A percentile compares a stretch with the other conserved stretches of the same genome.
Conservation (phyloP, 2,329 filamentous ascomycete genomes). For the Juglanconis juglandina region DNA sequence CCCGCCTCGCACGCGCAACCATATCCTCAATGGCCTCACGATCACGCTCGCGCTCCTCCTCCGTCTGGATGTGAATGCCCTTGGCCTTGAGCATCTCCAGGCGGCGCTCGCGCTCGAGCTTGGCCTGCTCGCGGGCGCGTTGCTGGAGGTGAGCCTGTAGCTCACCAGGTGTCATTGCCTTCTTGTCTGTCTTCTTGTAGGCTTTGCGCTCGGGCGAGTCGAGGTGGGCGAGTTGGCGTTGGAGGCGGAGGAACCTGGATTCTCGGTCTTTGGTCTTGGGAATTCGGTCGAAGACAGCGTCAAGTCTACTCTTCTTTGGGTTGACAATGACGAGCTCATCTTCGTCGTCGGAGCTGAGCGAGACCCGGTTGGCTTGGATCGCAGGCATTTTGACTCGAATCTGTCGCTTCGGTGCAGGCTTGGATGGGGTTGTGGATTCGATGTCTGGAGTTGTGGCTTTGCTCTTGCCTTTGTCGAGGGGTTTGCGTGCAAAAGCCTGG, state of each 20-base stretch:
- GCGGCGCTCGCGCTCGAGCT: slow-evolving; percentile 70
- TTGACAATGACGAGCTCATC: slow-evolving; percentile 63
- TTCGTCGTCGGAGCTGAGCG: slow-evolving; percentile 43
- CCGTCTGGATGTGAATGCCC: slow-evolving; percentile 77
- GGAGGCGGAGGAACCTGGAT: slow-evolving; percentile 58
- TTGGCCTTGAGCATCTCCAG: slow-evolving; percentile 74
- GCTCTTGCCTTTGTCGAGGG: slow-evolving; percentile 57
- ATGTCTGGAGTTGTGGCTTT: slow-evolving; percentile 41
- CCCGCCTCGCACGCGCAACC: slow-evolving; percentile 75
- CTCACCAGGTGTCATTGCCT: slow-evolving; percentile 64
- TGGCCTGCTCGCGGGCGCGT: slow-evolving; percentile 76
- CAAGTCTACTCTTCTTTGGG: slow-evolving; percentile 48
- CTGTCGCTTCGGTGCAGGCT: slow-evolving; percentile 37
- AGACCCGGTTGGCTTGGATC: slow-evolving; percentile 34
- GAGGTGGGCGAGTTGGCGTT: slow-evolving; percentile 73
- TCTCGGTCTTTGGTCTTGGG: slow-evolving; percentile 63
- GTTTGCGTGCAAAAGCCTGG: slow-evolving; percentile 17
- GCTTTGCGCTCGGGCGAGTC: slow-evolving; percentile 57
- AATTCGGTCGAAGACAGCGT: slow-evolving; percentile 67
- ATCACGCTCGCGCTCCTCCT: slow-evolving; percentile 79
- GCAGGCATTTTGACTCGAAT: slow-evolving; percentile 49
- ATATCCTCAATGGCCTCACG: slow-evolving; percentile 83
- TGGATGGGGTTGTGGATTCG: slow-evolving; percentile 16
- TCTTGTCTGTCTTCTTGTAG: slow-evolving; percentile 41
- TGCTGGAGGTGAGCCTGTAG: slow-evolving; percentile 66